Conservation (phyloP, 257 asterid genomes). For the Paulownia fortunei region DNA sequence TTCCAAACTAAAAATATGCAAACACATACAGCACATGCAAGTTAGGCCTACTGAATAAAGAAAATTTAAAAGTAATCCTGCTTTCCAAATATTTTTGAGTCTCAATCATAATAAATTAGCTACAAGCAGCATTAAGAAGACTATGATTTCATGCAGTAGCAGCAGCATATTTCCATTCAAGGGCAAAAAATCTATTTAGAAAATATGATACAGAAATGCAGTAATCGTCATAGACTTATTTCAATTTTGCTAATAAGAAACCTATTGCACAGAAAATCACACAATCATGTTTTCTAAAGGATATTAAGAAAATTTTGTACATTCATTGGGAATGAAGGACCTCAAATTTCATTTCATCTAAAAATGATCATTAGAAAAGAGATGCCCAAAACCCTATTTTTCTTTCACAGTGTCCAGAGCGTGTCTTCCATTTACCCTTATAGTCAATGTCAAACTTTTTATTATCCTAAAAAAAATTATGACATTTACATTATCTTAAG, state of each 20-base stretch:
- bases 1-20: constrained; percentile 62
- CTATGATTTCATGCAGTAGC: background rate
- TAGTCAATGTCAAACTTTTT: background rate
- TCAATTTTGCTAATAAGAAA: background rate
- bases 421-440: background rate
- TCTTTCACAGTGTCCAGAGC: background rate
- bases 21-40: background rate
- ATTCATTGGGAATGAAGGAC: background rate
- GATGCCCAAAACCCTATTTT: background rate
- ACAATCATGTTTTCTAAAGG: background rate
- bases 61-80: background rate
- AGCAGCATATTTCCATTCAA: background rate
- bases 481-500: background rate
- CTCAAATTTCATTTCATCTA: background rate
- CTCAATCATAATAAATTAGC: background rate
- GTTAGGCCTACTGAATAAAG: background rate
- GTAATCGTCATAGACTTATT: background rate
- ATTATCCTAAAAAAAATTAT: background rate
- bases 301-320: background rate
- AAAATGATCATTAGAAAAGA: background rate
- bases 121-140: background rate
- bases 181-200: too few relatives aligned
- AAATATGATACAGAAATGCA: background rate
- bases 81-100: background rate
- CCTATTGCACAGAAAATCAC: background rate